These are phyloP conservation scores for Erysimum cheiranthoides DNA, from an alignment of 345 rosid genomes.

Conservation along the genomic window DNA sequence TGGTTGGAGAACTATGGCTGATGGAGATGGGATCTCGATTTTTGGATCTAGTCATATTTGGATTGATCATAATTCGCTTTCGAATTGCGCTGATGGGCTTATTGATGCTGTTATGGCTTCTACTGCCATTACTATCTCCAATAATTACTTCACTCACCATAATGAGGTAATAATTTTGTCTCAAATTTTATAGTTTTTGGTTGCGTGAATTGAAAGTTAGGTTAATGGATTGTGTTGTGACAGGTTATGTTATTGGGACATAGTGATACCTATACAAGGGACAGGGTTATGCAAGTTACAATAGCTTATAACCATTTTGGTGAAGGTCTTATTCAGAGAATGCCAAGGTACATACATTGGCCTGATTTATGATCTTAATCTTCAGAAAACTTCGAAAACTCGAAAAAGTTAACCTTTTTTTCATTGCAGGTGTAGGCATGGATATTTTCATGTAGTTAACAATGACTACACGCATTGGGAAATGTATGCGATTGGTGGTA, in stretches of 20 bases:
- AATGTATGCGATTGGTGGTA: conserved; percentile 99
- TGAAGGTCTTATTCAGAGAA: conserved; percentile 98
- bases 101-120: conserved; percentile 72
- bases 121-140: conserved; percentile 77
- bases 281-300: conserved; percentile 95
- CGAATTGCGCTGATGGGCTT: conserved; percentile 85
- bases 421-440: conserved; percentile 84
- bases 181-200: background rate
- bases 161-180: conserved; percentile 82
- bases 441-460: conserved; percentile 98
- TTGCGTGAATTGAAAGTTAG: background rate
- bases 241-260: conserved; percentile 98
- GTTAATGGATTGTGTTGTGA: background rate
- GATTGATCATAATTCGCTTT: conserved; percentile 90
- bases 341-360: conserved; percentile 72
- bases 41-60: conserved; percentile 86
- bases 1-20: conserved; percentile 84
- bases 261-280: conserved; percentile 90
- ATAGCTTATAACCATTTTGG: conserved; percentile 99
- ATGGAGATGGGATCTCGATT: conserved; percentile 79
- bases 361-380: background rate
- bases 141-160: conserved; percentile 87
- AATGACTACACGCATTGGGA: conserved; percentile 99
- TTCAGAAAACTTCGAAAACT: background rate
- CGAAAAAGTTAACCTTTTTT: background rate